These are phyloP conservation scores for Entomophthora muscae DNA, from an alignment of 371 early-diverging fungal genomes.

Conservation along the genomic window DNA sequence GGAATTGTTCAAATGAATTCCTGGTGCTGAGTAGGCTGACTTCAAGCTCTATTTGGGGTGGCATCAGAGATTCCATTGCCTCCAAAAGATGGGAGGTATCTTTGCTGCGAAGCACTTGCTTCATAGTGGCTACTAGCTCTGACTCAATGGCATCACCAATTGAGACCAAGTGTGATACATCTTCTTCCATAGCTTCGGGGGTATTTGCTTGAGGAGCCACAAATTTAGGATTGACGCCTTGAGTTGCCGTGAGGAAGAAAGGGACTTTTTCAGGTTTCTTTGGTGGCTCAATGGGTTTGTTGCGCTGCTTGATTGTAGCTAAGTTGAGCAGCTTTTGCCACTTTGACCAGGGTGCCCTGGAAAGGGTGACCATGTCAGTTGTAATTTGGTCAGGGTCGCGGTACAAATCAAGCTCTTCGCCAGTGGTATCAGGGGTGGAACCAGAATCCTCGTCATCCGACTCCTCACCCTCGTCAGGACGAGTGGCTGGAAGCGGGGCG, in stretches of 20 bases:
- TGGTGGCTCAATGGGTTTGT: conserved; percentile 73
- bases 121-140: conserved; percentile 6
- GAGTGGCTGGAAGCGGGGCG: conserved; percentile 29
- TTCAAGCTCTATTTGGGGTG: conserved; percentile 72
- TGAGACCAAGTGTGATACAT: conserved; percentile 36
- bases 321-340: conserved; percentile 81
- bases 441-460: conserved; percentile 19
- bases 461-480: conserved; percentile 20
- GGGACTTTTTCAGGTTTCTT: conserved; percentile 78
- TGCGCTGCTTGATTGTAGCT: conserved; percentile 86
- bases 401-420: conserved; percentile 16
- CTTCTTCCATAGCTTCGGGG: conserved; percentile 20
- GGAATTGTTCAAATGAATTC: conserved; percentile 27
- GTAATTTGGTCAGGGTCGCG: conserved; percentile 42
- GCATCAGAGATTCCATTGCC: conserved; percentile 50
- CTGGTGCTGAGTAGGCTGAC: conserved; percentile 54
- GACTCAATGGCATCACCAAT: conserved; percentile 26
- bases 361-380: conserved; percentile 68
- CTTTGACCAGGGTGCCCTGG: conserved; percentile 57
- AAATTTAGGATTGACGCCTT: conserved; percentile 52
- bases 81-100: conserved; percentile 25
- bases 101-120: conserved; percentile 16
- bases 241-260: conserved; percentile 74
- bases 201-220: conserved; percentile 20
- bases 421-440: conserved; percentile 17